Base-by-base conservation (phyloP, 148 eudicot species). In the Rhododendron kiyosumense region DNA sequence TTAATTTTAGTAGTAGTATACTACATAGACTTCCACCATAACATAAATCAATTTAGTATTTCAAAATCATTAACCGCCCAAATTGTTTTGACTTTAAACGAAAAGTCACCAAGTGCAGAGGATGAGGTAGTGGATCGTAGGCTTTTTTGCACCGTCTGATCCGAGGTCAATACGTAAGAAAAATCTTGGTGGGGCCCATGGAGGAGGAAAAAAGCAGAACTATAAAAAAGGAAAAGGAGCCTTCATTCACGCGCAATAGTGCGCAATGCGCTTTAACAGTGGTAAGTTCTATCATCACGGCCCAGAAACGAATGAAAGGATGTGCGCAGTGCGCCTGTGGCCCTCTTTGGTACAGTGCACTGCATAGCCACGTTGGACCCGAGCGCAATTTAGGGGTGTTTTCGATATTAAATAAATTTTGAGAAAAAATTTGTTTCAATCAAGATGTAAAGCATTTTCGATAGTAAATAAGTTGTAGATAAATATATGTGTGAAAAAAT, bases 171-270 rank as follows among this genome's bases (percentile, higher is more conserved):
- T 46, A 48, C 28, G 20, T 59, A 76, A 41, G 32, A 20, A 49
- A 41, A 77, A 85, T 85, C 69, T 83, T 46, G 32, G 87, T 78
- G 90, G 90, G 88, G 22, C 90, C 83, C 18, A 24, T 13, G 48
- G 49, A 34, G 20, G 49, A 32, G 7, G 69, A 54, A 87, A 90
- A 79, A 89, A 79, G 83, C 71, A 41, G 30, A 63, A 74, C 78
- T 11, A 41, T 38, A 38, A 41, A 81, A 54, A 88, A 85, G 81
- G 36, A 71, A 84, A 82, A 84, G 78, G 78, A 61, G 46, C 32
- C 84, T 85, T 86, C 88, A 90, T 85, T 86, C 89, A 90, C 87
- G 92, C 88, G 84, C 84, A 65, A 83, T 83, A 88, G 89, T 90
- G 90, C 86, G 82, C 83, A 26, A 22, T 65, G 67, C 65, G 32